These are phyloP conservation scores for Gossypium schwendimanii DNA, from an alignment of 441 rosid genomes.

Conservation along the genomic window DNA sequence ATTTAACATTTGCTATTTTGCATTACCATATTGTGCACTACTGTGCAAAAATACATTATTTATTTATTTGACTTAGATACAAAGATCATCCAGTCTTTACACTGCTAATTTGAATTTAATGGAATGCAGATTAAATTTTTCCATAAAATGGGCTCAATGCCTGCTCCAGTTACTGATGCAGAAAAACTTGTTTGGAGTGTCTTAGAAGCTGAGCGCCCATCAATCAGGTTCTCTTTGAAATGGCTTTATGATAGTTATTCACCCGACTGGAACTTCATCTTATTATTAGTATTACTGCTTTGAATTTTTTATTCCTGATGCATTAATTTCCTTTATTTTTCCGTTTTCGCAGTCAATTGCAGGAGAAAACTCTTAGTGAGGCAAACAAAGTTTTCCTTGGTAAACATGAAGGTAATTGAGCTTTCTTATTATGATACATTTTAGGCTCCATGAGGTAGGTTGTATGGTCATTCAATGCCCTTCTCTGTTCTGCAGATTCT, in stretches of 20 bases:
- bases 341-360: slow-evolving; percentile 62
- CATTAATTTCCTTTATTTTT: neutral
- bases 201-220: slow-evolving; percentile 82
- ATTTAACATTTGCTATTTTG: slow-evolving; percentile 19
- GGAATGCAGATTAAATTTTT: slow-evolving; percentile 76
- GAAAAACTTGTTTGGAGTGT: slow-evolving; percentile 90
- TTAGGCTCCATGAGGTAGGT: neutral
- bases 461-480: slow-evolving; percentile 2
- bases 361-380: slow-evolving; percentile 62
- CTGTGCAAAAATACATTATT: neutral
- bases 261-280: neutral
- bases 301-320: neutral
- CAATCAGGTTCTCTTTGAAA: slow-evolving; percentile 52
- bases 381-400: slow-evolving; percentile 70
- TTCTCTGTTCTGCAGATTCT: slow-evolving; percentile 47
- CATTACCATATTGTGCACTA: slow-evolving; percentile 1
- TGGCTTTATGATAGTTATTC: neutral
- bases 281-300: neutral
- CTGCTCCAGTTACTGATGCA: slow-evolving; percentile 57
- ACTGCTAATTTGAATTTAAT: slow-evolving; percentile 16
- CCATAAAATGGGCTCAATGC: slow-evolving; percentile 55
- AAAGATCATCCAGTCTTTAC: neutral
- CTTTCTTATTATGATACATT: neutral
- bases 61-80: neutral
- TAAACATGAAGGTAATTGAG: slow-evolving; percentile 60